Evolutionary conservation across 768 basidiomycete species (phyloP).

Genomic region (Boletus rubroflammeus): DNA sequence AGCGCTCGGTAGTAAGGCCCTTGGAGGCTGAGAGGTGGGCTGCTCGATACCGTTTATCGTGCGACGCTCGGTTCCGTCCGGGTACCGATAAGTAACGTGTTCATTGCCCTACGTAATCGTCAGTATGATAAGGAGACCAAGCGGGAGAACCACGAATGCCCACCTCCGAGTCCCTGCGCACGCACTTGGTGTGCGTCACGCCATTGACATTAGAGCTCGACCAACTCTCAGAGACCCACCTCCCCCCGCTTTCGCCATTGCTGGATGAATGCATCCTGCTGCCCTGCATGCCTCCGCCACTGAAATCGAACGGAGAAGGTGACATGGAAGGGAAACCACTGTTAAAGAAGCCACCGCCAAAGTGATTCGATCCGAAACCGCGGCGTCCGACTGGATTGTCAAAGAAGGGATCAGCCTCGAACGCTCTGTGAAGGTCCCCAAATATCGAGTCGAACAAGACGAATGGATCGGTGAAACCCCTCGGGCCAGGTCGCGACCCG

Average conservation of each 20-base stretch:
- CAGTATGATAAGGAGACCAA: neutral
- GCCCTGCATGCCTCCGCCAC: conserved; percentile 14
- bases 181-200: conserved; percentile 55
- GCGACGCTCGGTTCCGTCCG: conserved; percentile 62
- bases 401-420: conserved; percentile 36
- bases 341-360: conserved; percentile 13
- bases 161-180: conserved; percentile 56
- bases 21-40: conserved; percentile 10
- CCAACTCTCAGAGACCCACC: conserved; percentile 55
- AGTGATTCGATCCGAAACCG: conserved; percentile 13
- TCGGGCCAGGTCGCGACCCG: conserved; percentile 10
- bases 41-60: conserved; percentile 67
- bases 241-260: conserved; percentile 5
- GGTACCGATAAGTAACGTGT: conserved; percentile 60
- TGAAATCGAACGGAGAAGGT: conserved; percentile 11
- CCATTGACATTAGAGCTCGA: conserved; percentile 62
- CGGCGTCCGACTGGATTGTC: conserved; percentile 17
- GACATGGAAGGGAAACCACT: conserved; percentile 4
- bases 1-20: conserved; percentile 9
- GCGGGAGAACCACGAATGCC: conserved; percentile 20
- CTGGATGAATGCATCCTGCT: conserved; percentile 11
- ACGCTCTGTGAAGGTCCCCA: conserved; percentile 41
- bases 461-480: conserved; percentile 70
- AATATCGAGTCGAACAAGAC: conserved; percentile 71
- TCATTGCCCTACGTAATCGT: conserved; percentile 59